Conservation (phyloP, 176 grass and related monocot species). For the Coix lacrymajobi region DNA sequence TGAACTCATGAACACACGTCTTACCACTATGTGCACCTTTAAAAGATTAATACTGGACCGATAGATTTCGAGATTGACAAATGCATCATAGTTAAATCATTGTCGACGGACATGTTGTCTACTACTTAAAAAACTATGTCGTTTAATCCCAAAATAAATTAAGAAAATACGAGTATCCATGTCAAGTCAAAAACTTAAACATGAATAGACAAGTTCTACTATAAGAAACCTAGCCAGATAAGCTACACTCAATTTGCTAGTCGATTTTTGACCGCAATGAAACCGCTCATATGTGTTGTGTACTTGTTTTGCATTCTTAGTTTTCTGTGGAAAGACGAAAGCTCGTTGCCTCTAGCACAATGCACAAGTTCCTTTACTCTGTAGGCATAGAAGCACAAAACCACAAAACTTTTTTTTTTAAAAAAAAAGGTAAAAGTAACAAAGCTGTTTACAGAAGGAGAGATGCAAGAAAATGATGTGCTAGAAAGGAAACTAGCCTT, state of each 20-base stretch:
- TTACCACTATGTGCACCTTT: too few species aligned
- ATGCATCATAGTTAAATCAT: too few species aligned
- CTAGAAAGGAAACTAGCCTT: not conserved
- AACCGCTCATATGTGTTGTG: not conserved
- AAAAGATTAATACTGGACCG: too few species aligned
- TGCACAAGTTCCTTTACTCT: not conserved
- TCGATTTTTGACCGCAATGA: not conserved
- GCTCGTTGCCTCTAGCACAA: not conserved
- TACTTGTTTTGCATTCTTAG: not conserved
- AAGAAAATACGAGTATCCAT: too few species aligned
- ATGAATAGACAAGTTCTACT: too few species aligned
- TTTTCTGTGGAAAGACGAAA: not conserved
- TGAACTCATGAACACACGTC: too few species aligned
- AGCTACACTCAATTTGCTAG: not conserved
- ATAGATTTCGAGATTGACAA: too few species aligned
- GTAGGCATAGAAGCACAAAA: not conserved
- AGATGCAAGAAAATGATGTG: not conserved
- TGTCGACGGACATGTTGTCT: too few species aligned
- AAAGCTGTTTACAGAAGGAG: not conserved
- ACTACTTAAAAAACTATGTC: too few species aligned
- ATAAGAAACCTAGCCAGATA: too few species aligned
- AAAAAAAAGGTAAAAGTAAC: not conserved
- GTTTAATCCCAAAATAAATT: too few species aligned
- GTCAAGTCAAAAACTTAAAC: too few species aligned
- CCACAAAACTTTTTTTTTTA: not conserved